Conservation (phyloP, 495 filamentous ascomycete species). For the Apodospora peruviana region DNA sequence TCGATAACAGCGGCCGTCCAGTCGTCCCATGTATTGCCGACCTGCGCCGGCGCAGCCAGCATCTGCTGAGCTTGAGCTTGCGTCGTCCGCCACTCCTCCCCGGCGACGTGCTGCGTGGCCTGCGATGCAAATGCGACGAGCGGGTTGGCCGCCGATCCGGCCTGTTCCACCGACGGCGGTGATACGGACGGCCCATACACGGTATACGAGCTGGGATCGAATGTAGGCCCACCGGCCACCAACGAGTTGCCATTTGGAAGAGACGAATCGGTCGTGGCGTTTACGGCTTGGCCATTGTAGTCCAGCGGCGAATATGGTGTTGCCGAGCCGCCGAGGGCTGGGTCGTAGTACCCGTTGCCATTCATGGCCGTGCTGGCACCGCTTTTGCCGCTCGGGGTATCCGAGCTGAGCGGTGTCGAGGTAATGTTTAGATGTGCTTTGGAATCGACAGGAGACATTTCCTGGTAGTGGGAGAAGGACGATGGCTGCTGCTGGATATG, state of each 20-base stretch:
- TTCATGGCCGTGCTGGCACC: conserved; percentile 9
- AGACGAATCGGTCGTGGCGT: no score
- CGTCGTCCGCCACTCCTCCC: conserved; percentile 22
- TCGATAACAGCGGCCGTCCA: conserved; percentile 43
- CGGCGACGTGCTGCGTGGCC: conserved; percentile 27
- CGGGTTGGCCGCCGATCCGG: conserved; percentile 16
- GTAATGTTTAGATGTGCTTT: conserved; percentile 4
- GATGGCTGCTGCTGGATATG: conserved; percentile 6
- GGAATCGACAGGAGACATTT: background rate
- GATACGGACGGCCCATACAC: no score
- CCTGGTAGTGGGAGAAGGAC: conserved; percentile 13
- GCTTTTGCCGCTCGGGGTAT: conserved; percentile 10
- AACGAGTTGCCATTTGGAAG: conserved; percentile 24
- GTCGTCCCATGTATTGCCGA: conserved; percentile 40
- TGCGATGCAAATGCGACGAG: conserved; percentile 31
- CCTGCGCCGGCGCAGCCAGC: conserved; percentile 4
- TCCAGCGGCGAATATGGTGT: conserved; percentile 18
- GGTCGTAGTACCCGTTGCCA: conserved; percentile 22
- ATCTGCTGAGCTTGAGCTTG: conserved; percentile 10
- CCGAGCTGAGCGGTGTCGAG: background rate
- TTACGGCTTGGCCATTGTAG: conserved; percentile 10
- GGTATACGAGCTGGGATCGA: conserved; percentile 11
- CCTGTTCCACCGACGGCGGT: conserved; percentile 11
- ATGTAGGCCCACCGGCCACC: background rate
- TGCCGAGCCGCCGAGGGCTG: conserved; percentile 3